Evolutionary conservation across 192 early-diverging fungal species (phyloP).

Genomic region (Martensiomyces pterosporus): DNA sequence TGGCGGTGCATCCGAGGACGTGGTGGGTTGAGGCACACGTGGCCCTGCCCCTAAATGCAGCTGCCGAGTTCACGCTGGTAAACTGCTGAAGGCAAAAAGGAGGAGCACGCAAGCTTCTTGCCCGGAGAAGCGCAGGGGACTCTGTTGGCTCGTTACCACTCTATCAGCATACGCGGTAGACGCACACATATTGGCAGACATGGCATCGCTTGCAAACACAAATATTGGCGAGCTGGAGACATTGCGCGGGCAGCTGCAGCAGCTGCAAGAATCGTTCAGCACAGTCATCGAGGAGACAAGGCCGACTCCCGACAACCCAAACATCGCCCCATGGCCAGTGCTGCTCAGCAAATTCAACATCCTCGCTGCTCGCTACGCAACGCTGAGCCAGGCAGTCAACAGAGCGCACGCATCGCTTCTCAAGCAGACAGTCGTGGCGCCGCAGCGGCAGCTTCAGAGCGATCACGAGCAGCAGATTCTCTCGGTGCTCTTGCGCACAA

Average conservation of each 20-base stretch:
- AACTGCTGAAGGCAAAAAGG: too few relatives aligned
- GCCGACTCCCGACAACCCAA: slow-evolving; percentile 43
- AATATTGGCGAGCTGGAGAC: slow-evolving; percentile 47
- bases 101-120: too few relatives aligned
- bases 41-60: too few relatives aligned
- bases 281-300: slow-evolving; percentile 42
- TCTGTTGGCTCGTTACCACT: too few relatives aligned
- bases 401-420: slow-evolving; percentile 35
- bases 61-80: too few relatives aligned
- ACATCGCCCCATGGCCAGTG: slow-evolving; percentile 43
- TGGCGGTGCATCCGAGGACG: too few relatives aligned
- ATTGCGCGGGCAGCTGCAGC: slow-evolving; percentile 50
- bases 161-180: too few relatives aligned
- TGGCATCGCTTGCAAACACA: slow-evolving; percentile 12
- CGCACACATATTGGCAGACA: not conserved
- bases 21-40: not conserved
- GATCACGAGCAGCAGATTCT: slow-evolving; percentile 51
- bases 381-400: slow-evolving; percentile 36
- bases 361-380: slow-evolving; percentile 45
- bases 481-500: slow-evolving; percentile 48
- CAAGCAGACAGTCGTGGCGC: slow-evolving; percentile 40
- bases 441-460: slow-evolving; percentile 28
- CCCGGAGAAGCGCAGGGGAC: too few relatives aligned
- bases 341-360: slow-evolving; percentile 54
- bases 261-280: slow-evolving; percentile 48